Conservation (phyloP, 768 basidiomycete genomes). For the Podaxis carcinomalis region DNA sequence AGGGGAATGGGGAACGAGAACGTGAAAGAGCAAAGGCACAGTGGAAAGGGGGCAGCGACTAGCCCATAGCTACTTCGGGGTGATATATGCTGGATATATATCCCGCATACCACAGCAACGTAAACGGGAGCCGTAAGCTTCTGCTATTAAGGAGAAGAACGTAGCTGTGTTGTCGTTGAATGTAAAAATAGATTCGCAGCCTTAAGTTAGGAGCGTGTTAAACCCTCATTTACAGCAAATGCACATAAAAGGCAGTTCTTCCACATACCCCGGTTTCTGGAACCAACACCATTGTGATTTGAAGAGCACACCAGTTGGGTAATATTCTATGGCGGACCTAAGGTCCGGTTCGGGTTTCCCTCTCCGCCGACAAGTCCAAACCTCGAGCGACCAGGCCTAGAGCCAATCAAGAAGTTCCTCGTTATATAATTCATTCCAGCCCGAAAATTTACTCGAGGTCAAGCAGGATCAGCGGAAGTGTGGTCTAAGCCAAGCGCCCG, state of each 20-base stretch:
- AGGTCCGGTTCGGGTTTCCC: neutral
- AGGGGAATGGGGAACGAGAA: neutral
- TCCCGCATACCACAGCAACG: neutral
- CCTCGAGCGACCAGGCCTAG: neutral
- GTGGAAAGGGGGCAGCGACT: neutral
- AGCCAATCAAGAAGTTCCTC: neutral
- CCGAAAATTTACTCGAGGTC: neutral
- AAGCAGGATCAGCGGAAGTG: neutral
- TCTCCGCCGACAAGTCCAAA: neutral
- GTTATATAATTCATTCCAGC: neutral
- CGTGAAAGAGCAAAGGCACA: neutral
- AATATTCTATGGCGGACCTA: neutral
- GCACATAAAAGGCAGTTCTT: neutral
- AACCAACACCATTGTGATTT: neutral
- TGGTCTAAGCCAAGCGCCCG: neutral
- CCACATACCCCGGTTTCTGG: neutral
- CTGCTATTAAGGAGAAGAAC: constrained; percentile 1
- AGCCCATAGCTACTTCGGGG: neutral
- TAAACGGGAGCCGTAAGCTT: neutral
- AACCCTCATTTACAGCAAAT: neutral
- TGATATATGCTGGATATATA: neutral
- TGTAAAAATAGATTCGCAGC: neutral
- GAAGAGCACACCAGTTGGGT: neutral
- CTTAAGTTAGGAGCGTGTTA: neutral
- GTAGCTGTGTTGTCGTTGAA: neutral